A percentile compares a stretch with the other conserved stretches of the same genome.
Conservation (phyloP, 306 rosid species). For the Rosa rugosa region DNA sequence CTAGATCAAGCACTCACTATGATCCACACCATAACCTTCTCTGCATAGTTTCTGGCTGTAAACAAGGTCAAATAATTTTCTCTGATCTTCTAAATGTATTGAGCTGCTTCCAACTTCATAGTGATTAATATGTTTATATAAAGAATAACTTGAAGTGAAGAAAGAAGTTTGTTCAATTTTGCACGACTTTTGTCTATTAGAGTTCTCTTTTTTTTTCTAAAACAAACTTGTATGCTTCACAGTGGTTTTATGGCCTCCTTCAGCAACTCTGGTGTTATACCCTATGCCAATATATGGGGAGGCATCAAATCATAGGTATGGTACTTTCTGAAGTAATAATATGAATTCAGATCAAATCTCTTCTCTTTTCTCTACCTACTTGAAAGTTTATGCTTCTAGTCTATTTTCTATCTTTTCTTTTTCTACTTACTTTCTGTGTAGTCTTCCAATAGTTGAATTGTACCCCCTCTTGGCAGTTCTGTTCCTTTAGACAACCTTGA, state of each 20-base stretch:
- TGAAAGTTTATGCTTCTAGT: slow-evolving; percentile 9
- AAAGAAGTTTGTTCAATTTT: neutral
- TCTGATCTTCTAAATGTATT: neutral
- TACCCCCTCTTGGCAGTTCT: slow-evolving; percentile 52
- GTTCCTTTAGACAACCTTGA: slow-evolving; percentile 74
- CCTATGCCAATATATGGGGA: slow-evolving; percentile 92
- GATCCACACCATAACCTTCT: slow-evolving; percentile 95
- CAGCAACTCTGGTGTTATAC: slow-evolving; percentile 73
- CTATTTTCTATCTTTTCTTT: neutral
- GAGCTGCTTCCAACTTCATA: neutral
- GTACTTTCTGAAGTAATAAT: slow-evolving; percentile 15
- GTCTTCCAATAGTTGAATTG: slow-evolving; percentile 3
- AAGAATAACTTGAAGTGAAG: neutral
- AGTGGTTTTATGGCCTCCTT: slow-evolving; percentile 96
- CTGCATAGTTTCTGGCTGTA: slow-evolving; percentile 81
- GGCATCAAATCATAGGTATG: slow-evolving; percentile 94
- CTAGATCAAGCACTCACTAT: slow-evolving; percentile 95
- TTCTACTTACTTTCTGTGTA: neutral
- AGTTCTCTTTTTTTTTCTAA: neutral
- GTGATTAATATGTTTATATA: neutral
- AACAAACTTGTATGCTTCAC: slow-evolving; percentile 33
- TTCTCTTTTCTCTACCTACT: neutral
- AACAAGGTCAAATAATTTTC: slow-evolving; percentile 56
- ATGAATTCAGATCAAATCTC: slow-evolving; percentile 7
- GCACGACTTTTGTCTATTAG: neutral